phyloP scores from a whole-genome alignment of 1,139 yeast species.

The Zygoascus hellenicus region DNA sequence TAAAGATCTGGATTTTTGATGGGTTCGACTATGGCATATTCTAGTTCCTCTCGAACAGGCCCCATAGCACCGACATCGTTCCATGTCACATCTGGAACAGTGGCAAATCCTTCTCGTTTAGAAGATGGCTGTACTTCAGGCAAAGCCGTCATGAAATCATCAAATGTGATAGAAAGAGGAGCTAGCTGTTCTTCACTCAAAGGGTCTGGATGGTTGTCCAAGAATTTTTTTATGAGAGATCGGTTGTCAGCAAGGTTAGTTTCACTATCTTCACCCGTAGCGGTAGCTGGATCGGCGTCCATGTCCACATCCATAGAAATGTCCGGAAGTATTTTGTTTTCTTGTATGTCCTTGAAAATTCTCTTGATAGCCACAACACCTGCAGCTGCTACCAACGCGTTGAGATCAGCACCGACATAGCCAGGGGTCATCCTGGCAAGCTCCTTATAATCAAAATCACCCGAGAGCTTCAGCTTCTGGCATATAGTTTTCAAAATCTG shows the following conservation, averaged over 20 bases:
- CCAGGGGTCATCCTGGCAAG: slow-evolving; percentile 96
- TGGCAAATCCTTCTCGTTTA: slow-evolving; percentile 97
- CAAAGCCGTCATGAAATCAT: slow-evolving; percentile 76
- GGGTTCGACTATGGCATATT: slow-evolving; percentile 97
- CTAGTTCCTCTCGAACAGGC: slow-evolving; percentile 77
- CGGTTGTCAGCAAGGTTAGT: slow-evolving; percentile 1
- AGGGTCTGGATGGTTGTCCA: slow-evolving; percentile 71
- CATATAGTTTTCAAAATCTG: slow-evolving; percentile 69
- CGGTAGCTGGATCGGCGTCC: slow-evolving; percentile 13
- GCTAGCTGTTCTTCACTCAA: slow-evolving; percentile 67
- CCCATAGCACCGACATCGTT: slow-evolving; percentile 85
- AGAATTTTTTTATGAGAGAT: slow-evolving; percentile 43
- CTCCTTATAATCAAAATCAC: slow-evolving; percentile 59
- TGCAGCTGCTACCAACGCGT: slow-evolving; percentile 90
- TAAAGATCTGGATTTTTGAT: slow-evolving; percentile 88
- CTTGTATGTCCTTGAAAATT: slow-evolving; percentile 46
- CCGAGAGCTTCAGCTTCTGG: slow-evolving; percentile 56
- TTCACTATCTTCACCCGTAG: slow-evolving; percentile 9
- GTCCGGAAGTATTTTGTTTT: slow-evolving; percentile 11
- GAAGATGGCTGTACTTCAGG: slow-evolving; percentile 97
- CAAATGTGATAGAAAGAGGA: slow-evolving; percentile 66
- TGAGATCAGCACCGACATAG: slow-evolving; percentile 95
- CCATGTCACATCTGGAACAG: slow-evolving; percentile 98
- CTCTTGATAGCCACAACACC: slow-evolving; percentile 93
- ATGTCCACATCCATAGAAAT: slow-evolving; percentile 14